A percentile compares a stretch with the other conserved stretches of the same genome.
These are phyloP conservation scores for Dipodascus albidus DNA, from an alignment of 805 yeast genomes.

Conservation along the genomic window DNA sequence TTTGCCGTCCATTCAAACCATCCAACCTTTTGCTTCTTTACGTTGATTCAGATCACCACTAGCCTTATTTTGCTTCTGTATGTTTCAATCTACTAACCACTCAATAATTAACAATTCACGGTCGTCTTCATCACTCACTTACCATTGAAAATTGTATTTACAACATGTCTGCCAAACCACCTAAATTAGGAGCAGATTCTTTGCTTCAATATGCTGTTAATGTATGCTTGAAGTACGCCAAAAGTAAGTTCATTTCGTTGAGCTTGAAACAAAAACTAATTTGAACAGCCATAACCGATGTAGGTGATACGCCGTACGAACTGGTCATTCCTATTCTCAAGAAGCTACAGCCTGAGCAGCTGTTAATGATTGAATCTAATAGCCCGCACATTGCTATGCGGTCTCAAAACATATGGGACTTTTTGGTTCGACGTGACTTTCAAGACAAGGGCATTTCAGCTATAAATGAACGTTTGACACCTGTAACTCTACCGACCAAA, in stretches of 20 bases:
- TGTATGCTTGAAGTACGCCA: not conserved
- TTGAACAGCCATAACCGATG: conserved; percentile 22
- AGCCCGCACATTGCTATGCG: conserved; percentile 22
- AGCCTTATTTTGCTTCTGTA: no score
- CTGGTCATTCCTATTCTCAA: conserved; percentile 27
- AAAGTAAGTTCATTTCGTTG: not conserved
- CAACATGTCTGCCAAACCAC: not conserved
- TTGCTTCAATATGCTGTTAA: not conserved
- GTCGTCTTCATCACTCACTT: not conserved
- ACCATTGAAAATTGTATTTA: not conserved
- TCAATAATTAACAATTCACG: no score
- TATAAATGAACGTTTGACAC: not conserved
- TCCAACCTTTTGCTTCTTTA: no score
- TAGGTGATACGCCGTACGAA: conserved; percentile 29
- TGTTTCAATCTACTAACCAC: not conserved
- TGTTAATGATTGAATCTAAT: conserved; percentile 21
- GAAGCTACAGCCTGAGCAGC: conserved; percentile 23
- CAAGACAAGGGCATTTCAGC: conserved; percentile 22
- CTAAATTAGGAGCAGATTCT: not conserved
- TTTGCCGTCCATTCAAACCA: no score
- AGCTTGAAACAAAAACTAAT: not conserved
- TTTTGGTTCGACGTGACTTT: conserved; percentile 22
- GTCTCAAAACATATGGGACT: conserved; percentile 26
- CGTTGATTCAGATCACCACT: no score
- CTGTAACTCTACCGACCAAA: not conserved